Percentiles rank a stretch among this genome's conserved stretches.
Evolutionary conservation across 2,329 filamentous ascomycete genomes (phyloP).

Genomic region (Colletotrichum sp.): DNA sequence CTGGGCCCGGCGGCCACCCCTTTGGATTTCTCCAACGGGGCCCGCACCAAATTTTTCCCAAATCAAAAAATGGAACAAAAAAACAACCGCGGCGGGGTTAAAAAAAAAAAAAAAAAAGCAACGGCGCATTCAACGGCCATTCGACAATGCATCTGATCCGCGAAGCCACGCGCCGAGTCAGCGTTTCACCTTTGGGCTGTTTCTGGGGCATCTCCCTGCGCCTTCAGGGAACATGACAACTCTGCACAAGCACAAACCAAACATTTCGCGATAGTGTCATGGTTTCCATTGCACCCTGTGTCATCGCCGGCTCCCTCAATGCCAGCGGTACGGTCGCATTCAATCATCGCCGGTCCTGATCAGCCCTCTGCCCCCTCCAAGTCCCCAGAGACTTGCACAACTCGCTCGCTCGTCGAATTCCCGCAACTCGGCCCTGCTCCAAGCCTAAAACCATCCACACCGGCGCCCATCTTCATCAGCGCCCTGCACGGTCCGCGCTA

Average conservation of each 20-base stretch:
- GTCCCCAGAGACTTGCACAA: background rate
- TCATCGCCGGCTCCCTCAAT: background rate
- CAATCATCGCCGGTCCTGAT: background rate
- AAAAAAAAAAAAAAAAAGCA: background rate
- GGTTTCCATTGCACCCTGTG: background rate
- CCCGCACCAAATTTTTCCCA: no score
- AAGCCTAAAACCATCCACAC: slow-evolving; percentile 14
- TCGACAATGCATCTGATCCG: slow-evolving; percentile 10
- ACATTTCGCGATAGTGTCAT: slow-evolving; percentile 10
- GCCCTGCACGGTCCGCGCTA: slow-evolving; percentile 3
- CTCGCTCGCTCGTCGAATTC: background rate
- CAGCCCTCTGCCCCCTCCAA: background rate
- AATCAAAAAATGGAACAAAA: no score
- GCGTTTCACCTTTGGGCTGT: slow-evolving; percentile 8
- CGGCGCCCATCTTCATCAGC: slow-evolving; percentile 20
- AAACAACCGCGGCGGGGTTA: no score
- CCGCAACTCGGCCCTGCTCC: background rate
- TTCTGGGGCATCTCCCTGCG: background rate
- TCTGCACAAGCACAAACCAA: background rate
- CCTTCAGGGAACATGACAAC: background rate
- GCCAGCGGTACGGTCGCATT: background rate
- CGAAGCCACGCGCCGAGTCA: slow-evolving; percentile 2
- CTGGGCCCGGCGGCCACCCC: no score
- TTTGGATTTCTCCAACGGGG: no score
- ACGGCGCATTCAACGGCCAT: slow-evolving; percentile 2